A percentile compares a stretch with the other conserved stretches of the same genome.
Conservation (phyloP, 805 yeast species). For the Candida sphagnicola region DNA sequence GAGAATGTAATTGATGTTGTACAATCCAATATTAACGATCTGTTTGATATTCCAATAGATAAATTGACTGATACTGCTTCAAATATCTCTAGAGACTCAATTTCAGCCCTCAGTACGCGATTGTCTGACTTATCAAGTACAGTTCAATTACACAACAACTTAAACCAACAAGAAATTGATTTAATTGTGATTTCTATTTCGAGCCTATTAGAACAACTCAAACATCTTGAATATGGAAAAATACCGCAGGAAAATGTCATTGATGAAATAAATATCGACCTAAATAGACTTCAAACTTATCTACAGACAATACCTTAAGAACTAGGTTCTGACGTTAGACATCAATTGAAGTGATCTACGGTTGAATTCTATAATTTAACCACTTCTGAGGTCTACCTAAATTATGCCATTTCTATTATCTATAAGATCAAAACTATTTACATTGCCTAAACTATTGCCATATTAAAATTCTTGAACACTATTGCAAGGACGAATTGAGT, state of each 20-base stretch:
- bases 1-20: conserved; percentile 5
- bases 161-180: not conserved
- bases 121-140: not conserved
- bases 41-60: conserved; percentile 22
- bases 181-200: not conserved
- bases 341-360: too few species aligned
- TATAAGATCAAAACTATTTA: not conserved
- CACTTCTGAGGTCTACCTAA: too few species aligned
- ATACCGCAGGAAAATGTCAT: not conserved
- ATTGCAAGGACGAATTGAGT: not conserved
- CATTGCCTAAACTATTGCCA: not conserved
- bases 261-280: not conserved
- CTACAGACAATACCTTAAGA: too few species aligned
- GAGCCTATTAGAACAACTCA: not conserved
- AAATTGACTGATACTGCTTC: conserved; percentile 5
- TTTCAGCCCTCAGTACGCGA: not conserved
- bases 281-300: not conserved
- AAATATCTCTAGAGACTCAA: conserved; percentile 3
- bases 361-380: too few species aligned
- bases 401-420: too few species aligned
- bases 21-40: conserved; percentile 10
- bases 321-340: too few species aligned
- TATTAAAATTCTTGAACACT: not conserved
- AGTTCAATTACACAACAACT: not conserved
- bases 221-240: not conserved